phyloP scores from a whole-genome alignment of 352 stramenopile species.

The Globisporangium viniferum region DNA sequence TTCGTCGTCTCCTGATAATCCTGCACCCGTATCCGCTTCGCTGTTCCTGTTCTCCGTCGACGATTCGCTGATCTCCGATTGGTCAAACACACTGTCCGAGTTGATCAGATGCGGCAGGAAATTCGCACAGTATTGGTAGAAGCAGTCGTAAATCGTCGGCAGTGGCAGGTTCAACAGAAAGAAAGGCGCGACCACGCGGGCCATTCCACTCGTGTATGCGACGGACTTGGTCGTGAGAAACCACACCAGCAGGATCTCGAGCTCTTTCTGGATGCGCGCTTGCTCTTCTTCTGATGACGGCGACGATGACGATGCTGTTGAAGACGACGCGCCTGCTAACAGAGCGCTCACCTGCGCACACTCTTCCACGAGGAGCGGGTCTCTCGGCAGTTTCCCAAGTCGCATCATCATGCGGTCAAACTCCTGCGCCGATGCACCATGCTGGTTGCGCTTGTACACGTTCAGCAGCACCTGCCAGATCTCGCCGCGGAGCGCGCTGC shows the following conservation, averaged over 20 bases:
- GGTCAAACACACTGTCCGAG: slow-evolving; percentile 30
- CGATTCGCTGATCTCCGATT: slow-evolving; percentile 26
- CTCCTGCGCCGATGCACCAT: slow-evolving; percentile 61
- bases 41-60: slow-evolving; percentile 8
- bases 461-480: slow-evolving; percentile 84
- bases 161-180: slow-evolving; percentile 70
- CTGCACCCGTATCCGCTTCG: not conserved
- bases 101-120: slow-evolving; percentile 75
- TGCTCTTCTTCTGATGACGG: slow-evolving; percentile 9
- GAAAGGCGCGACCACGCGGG: slow-evolving; percentile 68
- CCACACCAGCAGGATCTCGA: slow-evolving; percentile 78
- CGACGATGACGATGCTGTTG: not conserved
- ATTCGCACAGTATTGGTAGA: slow-evolving; percentile 78
- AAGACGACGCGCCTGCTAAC: slow-evolving; percentile 18
- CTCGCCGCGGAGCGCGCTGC: slow-evolving; percentile 49
- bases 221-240: slow-evolving; percentile 82
- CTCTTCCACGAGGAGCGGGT: slow-evolving; percentile 59
- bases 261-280: slow-evolving; percentile 47
- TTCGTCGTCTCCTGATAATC: not conserved
- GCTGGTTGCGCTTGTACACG: slow-evolving; percentile 77
- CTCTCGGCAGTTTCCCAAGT: slow-evolving; percentile 58
- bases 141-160: slow-evolving; percentile 82
- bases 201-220: slow-evolving; percentile 70
- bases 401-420: slow-evolving; percentile 70
- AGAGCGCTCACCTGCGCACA: slow-evolving; percentile 43